Conservation (phyloP, 768 basidiomycete genomes). For the Mrakia hoshinonis region DNA sequence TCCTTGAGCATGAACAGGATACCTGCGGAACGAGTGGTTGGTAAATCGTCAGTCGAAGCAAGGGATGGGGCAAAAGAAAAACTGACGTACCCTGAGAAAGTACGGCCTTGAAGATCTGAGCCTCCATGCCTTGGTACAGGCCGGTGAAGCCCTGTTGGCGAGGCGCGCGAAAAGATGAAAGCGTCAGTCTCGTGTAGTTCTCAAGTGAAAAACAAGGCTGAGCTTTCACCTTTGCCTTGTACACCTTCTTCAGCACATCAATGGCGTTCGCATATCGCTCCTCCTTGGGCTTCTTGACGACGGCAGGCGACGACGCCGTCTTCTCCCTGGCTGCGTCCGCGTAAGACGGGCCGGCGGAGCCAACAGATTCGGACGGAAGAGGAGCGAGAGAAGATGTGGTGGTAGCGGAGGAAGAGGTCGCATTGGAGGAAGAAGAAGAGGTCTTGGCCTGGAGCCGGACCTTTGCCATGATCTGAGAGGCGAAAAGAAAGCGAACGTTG, state of each 20-base stretch:
- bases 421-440: constrained; percentile 35
- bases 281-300: neutral
- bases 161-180: neutral
- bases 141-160: constrained; percentile 57
- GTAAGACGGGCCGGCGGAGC: neutral
- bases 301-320: neutral
- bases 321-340: constrained; percentile 2
- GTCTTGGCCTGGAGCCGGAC: constrained; percentile 84
- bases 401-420: neutral
- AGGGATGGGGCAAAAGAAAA: neutral
- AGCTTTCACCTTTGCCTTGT: constrained; percentile 48
- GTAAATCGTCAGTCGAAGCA: neutral
- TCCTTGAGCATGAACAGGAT: constrained; percentile 96
- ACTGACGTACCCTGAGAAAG: constrained; percentile 64
- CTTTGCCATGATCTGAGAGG: constrained; percentile 47
- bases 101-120: constrained; percentile 92
- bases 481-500: constrained; percentile 51
- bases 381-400: constrained; percentile 16
- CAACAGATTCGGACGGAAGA: constrained; percentile 2
- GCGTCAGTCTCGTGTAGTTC: neutral
- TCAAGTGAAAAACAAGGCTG: neutral
- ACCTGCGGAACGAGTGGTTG: constrained; percentile 34
- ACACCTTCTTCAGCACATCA: constrained; percentile 62
- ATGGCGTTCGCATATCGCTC: constrained; percentile 46
- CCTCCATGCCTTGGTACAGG: constrained; percentile 98